Percentiles rank a stretch among this genome's conserved stretches.
Conservation (phyloP, 2,329 filamentous ascomycete genomes). For the Emericellopsis cladophorae region DNA sequence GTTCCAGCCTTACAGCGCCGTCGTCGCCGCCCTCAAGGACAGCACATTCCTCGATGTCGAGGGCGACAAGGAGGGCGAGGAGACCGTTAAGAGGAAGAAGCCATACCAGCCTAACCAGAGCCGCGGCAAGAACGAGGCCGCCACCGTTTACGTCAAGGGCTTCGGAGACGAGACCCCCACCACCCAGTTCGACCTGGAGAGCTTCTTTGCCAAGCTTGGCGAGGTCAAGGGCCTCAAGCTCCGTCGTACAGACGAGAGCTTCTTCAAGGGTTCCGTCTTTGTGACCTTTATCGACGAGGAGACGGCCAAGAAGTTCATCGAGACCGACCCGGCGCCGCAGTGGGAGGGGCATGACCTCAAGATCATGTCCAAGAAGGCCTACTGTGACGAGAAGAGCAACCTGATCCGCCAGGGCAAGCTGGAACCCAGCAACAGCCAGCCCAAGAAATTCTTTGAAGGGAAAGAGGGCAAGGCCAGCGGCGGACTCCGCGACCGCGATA, state of each 20-base stretch:
- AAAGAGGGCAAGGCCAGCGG: slow-evolving; percentile 22
- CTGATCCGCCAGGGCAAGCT: slow-evolving; percentile 61
- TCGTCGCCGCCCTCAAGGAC: slow-evolving; percentile 72
- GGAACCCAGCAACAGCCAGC: slow-evolving; percentile 35
- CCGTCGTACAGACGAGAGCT: slow-evolving; percentile 56
- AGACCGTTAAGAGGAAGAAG: slow-evolving; percentile 65
- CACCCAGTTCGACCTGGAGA: slow-evolving; percentile 89
- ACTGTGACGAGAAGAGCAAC: slow-evolving; percentile 65
- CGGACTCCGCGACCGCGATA: slow-evolving; percentile 28
- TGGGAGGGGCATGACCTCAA: slow-evolving; percentile 71
- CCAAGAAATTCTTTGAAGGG: slow-evolving; percentile 37
- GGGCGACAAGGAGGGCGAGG: slow-evolving; percentile 55
- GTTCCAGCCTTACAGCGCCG: slow-evolving; percentile 76
- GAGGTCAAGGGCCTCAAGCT: slow-evolving; percentile 74
- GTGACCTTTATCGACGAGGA: slow-evolving; percentile 81
- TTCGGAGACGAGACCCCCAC: slow-evolving; percentile 76
- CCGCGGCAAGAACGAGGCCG: slow-evolving; percentile 54
- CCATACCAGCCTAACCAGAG: slow-evolving; percentile 50
- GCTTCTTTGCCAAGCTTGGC: slow-evolving; percentile 75
- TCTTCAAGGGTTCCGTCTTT: slow-evolving; percentile 95
- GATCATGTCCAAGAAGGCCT: slow-evolving; percentile 80
- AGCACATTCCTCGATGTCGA: slow-evolving; percentile 62
- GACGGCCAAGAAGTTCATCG: slow-evolving; percentile 67
- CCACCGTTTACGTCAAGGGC: slow-evolving; percentile 84
- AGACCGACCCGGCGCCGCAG: slow-evolving; percentile 65